A percentile compares a stretch with the other conserved stretches of the same genome.
Evolutionary conservation across 345 rosid genomes (phyloP).

Genomic region (Aquilaria yunnanensis): DNA sequence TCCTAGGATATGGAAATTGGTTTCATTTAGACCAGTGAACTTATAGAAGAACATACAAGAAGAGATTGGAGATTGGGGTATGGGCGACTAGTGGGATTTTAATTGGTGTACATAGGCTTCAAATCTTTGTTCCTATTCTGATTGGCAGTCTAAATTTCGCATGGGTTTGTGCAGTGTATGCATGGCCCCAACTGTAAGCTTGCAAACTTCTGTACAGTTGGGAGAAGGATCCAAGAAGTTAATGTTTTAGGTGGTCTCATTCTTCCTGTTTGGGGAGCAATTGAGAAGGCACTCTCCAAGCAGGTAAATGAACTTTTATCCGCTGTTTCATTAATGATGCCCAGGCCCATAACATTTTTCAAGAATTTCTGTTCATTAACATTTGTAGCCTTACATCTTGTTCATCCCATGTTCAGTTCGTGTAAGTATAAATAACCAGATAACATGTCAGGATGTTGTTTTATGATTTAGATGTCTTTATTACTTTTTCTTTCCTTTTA

Average conservation of each 20-base stretch:
- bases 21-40: too few species aligned
- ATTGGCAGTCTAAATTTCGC: neutral
- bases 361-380: neutral
- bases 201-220: constrained; percentile 87
- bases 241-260: constrained; percentile 93
- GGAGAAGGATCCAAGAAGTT: constrained; percentile 92
- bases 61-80: too few species aligned
- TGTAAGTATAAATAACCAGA: too few species aligned
- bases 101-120: too few species aligned
- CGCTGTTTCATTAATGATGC: neutral
- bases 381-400: too few species aligned
- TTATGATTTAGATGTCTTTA: constrained; percentile 2
- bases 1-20: too few species aligned
- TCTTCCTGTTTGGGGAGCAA: constrained; percentile 98
- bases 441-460: neutral
- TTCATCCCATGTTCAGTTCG: too few species aligned
- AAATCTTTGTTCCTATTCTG: too few species aligned
- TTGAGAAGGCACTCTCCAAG: constrained; percentile 92
- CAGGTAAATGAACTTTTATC: constrained; percentile 41
- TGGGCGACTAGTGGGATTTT: too few species aligned
- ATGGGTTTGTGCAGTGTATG: constrained; percentile 68
- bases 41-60: too few species aligned
- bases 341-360: neutral
- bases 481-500: neutral
- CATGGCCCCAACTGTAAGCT: constrained; percentile 96